Percentiles rank a stretch among this genome's conserved stretches.
These are phyloP conservation scores for Vaccinium corymbosum DNA, from an alignment of 148 eudicot genomes.

Conservation along the genomic window DNA sequence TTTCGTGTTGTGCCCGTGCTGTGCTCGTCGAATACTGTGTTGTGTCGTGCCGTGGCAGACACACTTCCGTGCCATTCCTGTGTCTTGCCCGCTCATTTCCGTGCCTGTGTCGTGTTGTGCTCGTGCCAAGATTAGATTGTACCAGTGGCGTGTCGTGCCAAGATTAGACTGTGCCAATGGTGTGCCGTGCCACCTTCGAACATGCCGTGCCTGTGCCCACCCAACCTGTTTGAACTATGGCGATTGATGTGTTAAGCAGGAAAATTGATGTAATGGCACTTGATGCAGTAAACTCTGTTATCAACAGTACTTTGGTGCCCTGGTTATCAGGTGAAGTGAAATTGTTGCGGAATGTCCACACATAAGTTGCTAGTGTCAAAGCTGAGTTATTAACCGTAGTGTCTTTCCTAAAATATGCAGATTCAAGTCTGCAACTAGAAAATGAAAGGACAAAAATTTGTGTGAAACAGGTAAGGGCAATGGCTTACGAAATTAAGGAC, in stretches of 20 bases:
- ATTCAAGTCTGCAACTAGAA: not conserved
- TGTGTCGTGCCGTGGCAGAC: no score
- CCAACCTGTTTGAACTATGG: no score
- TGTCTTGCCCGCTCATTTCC: no score
- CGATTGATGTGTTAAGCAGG: not conserved
- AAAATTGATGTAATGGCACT: not conserved
- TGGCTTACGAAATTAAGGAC: not conserved
- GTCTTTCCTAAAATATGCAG: constrained; percentile 2
- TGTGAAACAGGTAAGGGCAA: constrained; percentile 7
- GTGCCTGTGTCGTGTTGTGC: no score
- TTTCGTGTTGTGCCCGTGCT: no score
- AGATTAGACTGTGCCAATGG: no score
- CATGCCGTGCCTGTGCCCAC: no score
- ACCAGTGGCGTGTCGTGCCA: no score
- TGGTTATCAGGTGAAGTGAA: not conserved
- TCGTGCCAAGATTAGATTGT: no score
- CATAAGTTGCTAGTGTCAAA: not conserved
- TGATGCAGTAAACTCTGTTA: not conserved
- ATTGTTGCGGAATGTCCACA: not conserved
- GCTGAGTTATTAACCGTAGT: constrained; percentile 5
- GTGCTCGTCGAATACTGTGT: no score
- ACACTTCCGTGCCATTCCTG: no score
- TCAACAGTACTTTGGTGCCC: not conserved
- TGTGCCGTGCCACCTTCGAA: no score
- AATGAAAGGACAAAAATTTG: not conserved